phyloP scores from a whole-genome alignment of 257 asterid species.

The Capsicum pubescens region DNA sequence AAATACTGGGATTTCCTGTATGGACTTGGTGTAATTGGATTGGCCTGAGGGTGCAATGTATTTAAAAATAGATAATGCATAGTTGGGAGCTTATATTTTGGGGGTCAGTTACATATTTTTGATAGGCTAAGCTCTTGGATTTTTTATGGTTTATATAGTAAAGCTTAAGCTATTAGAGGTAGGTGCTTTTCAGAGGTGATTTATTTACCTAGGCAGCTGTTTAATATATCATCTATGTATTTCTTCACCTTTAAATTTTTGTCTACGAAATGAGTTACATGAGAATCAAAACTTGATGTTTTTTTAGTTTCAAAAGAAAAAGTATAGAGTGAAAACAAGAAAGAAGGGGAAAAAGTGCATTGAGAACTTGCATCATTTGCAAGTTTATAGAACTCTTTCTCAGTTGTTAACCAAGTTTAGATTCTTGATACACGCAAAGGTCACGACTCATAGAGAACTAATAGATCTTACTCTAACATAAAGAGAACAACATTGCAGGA shows the following conservation, averaged over 20 bases:
- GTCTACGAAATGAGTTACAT: too few relatives aligned
- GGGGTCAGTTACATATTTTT: not conserved
- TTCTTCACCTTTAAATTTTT: too few relatives aligned
- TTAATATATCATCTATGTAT: too few relatives aligned
- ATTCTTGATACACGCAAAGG: slow-evolving; percentile 48
- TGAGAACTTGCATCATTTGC: slow-evolving; percentile 49
- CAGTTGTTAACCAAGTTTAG: slow-evolving; percentile 39
- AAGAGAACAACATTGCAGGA: too few relatives aligned
- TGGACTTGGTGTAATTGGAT: slow-evolving; percentile 8
- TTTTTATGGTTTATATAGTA: not conserved
- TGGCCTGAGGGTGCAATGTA: not conserved
- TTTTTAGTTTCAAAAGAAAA: too few relatives aligned
- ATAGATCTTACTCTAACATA: too few relatives aligned
- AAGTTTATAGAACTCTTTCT: slow-evolving; percentile 51
- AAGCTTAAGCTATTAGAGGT: too few relatives aligned
- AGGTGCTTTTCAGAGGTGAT: too few relatives aligned
- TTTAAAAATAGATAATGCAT: not conserved
- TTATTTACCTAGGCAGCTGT: too few relatives aligned
- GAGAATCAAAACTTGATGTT: too few relatives aligned
- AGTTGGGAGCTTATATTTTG: not conserved
- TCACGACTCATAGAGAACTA: slow-evolving; percentile 22
- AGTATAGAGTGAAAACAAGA: too few relatives aligned
- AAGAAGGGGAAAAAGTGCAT: slow-evolving; percentile 4
- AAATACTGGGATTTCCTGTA: slow-evolving; percentile 71
- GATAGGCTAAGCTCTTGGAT: not conserved